A percentile compares a stretch with the other conserved stretches of the same genome.
Conservation (phyloP, 2,329 filamentous ascomycete species). For the Fusarium sarcochroum region DNA sequence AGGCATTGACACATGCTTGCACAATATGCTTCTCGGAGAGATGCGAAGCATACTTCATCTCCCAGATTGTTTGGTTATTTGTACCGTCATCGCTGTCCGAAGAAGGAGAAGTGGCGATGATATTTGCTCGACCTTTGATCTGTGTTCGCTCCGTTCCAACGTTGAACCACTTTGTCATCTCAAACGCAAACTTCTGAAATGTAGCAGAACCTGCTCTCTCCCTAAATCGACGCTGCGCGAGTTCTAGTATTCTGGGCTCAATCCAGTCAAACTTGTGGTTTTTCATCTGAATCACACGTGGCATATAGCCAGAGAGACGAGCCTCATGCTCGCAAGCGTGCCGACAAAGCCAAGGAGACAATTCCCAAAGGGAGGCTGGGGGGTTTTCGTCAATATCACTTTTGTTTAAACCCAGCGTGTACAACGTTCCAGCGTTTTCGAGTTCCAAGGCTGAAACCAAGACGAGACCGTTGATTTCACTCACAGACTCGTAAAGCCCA, state of each 20-base stretch:
- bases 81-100: not conserved
- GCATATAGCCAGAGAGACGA: slow-evolving; percentile 39
- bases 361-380: slow-evolving; percentile 1
- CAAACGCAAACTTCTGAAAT: slow-evolving; percentile 22
- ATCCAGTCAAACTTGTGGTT: slow-evolving; percentile 50
- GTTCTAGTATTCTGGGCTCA: slow-evolving; percentile 28
- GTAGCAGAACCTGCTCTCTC: slow-evolving; percentile 17
- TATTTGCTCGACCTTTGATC: slow-evolving; percentile 32
- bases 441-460: slow-evolving; percentile 48
- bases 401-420: slow-evolving; percentile 19
- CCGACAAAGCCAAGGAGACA: slow-evolving; percentile 46
- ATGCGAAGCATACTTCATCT: slow-evolving; percentile 50
- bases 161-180: not conserved
- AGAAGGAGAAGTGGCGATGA: slow-evolving; percentile 8
- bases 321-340: slow-evolving; percentile 48
- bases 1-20: slow-evolving; percentile 48
- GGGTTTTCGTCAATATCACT: not conserved
- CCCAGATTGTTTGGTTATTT: slow-evolving; percentile 42
- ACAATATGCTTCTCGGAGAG: slow-evolving; percentile 47
- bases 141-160: not conserved
- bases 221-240: slow-evolving; percentile 40
- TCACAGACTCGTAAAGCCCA: slow-evolving; percentile 45
- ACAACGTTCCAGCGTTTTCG: slow-evolving; percentile 31
- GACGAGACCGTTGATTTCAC: slow-evolving; percentile 50
- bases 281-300: slow-evolving; percentile 48